These are phyloP conservation scores for Rachicladosporium sp. DNA, from an alignment of 2,329 filamentous ascomycete genomes.

Conservation along the genomic window DNA sequence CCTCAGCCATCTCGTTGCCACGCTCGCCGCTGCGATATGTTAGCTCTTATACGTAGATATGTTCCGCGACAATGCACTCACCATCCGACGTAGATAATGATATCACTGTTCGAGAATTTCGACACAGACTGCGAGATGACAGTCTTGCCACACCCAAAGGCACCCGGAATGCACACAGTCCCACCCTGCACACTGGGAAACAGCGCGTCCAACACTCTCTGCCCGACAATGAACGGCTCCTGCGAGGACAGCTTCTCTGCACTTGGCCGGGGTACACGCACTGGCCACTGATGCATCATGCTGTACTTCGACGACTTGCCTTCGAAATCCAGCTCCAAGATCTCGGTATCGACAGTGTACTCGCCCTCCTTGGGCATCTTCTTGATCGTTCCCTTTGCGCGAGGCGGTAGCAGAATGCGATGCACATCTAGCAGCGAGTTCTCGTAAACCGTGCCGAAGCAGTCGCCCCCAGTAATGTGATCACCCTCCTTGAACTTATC, in stretches of 20 bases:
- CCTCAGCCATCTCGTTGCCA: constrained; percentile 99
- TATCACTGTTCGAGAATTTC: constrained; percentile 99
- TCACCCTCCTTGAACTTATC: constrained; percentile 78
- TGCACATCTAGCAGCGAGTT: constrained; percentile 92
- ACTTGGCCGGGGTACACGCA: constrained; percentile 84
- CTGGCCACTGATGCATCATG: constrained; percentile 99
- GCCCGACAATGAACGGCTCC: constrained; percentile 87
- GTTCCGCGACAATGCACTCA: neutral
- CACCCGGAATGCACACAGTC: constrained; percentile 93
- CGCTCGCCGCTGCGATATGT: constrained; percentile 54
- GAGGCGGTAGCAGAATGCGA: constrained; percentile 82
- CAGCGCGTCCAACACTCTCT: constrained; percentile 88
- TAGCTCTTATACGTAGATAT: neutral
- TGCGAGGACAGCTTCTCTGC: constrained; percentile 85
- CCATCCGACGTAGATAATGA: constrained; percentile 92
- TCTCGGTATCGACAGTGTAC: constrained; percentile 52
- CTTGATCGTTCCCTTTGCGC: constrained; percentile 83
- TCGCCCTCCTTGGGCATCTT: constrained; percentile 78
- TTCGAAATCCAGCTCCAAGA: constrained; percentile 48
- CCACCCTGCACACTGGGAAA: constrained; percentile 96
- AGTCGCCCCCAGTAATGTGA: constrained; percentile 90
- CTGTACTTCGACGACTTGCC: constrained; percentile 40
- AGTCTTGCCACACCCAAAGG: constrained; percentile 98
- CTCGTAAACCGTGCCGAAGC: constrained; percentile 89
- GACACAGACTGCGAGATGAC: constrained; percentile 97